phyloP scores from a whole-genome alignment of 306 rosid species.

The Hippophae tibetana region DNA sequence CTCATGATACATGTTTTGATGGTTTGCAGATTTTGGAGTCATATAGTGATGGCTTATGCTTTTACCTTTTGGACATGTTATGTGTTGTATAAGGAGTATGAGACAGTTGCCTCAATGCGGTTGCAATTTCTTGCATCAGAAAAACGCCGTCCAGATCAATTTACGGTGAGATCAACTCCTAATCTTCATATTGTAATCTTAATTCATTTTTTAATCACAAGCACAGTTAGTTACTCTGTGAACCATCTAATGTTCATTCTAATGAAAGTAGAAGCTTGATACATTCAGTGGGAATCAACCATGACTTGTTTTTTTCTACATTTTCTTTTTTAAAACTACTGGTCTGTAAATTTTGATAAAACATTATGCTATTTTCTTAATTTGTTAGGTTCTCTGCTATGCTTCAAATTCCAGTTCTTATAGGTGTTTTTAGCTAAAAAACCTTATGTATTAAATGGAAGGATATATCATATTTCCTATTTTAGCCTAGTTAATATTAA shows the following conservation, averaged over 20 bases:
- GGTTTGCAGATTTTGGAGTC: constrained; percentile 69
- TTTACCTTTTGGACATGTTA: constrained; percentile 87
- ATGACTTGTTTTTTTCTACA: neutral
- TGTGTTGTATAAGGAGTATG: constrained; percentile 71
- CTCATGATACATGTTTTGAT: constrained; percentile 7
- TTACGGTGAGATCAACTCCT: constrained; percentile 44
- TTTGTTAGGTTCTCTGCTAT: too few species aligned
- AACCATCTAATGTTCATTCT: neutral
- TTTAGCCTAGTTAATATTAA: too few species aligned
- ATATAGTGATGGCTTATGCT: constrained; percentile 68
- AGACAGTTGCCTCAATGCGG: constrained; percentile 60
- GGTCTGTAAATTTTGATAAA: neutral
- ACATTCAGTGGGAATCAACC: neutral
- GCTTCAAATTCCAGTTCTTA: too few species aligned
- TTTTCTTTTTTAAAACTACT: neutral
- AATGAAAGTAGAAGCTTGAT: neutral
- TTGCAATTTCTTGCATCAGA: constrained; percentile 72
- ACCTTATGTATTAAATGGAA: too few species aligned
- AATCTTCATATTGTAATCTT: constrained; percentile 1
- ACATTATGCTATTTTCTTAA: too few species aligned
- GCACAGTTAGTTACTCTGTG: neutral
- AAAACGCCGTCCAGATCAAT: constrained; percentile 86
- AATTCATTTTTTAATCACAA: constrained; percentile 1
- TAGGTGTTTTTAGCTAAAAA: too few species aligned
- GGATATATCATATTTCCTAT: too few species aligned